Base-by-base conservation (phyloP, 768 basidiomycete species). In the Pleurotus tuber-regium region DNA sequence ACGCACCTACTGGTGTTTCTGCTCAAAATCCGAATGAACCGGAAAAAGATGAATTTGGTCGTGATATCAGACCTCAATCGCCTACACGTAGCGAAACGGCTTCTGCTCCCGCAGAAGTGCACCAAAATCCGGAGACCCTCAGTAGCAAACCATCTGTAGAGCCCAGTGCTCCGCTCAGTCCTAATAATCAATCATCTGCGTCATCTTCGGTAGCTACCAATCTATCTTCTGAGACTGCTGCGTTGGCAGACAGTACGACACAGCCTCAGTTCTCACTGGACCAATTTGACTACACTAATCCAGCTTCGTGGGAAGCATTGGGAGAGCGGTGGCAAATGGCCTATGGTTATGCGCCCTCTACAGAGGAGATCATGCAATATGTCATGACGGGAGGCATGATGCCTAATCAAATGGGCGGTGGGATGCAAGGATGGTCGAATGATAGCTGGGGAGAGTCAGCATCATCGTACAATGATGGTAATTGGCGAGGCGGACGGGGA, bases 11-110 rank as follows among this genome's bases (percentile, higher is more conserved):
- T 59, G 58, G 64, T 50, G 39, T 38, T 54, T 28, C 44, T 50
- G 33, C 28, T 61, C 19, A 57, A 51, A 40, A 55, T 60, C 46
- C 69, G 62, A 23, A 35, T 43, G 63, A 63, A 48, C 57, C 64
- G n/a, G 83, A 71, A 52, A 89, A 83, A 68, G 89, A 92, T 77
- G 89, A 92, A 67, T 92, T 92, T 68, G 89, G 90, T 58, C 84
- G 90, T 60, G 89, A 92, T 64, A 76, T 90, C 62, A 78, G 89
- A 59, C 70, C 78, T 29, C 67, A 70, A 35, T 83, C 87, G 31
- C 72, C 78, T 40, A 63, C 63, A 18, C 59, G 59, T 19, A 60
- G 60, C 31, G 49, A 54, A 42, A 64, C 66, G 51, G 23, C 23
- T 10, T 19, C 29, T 4, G 31, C 31, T 46, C 44, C 54, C 55